phyloP scores from a whole-genome alignment of 2,329 filamentous ascomycete species.

The Cephalotrichum gorgonifer region DNA sequence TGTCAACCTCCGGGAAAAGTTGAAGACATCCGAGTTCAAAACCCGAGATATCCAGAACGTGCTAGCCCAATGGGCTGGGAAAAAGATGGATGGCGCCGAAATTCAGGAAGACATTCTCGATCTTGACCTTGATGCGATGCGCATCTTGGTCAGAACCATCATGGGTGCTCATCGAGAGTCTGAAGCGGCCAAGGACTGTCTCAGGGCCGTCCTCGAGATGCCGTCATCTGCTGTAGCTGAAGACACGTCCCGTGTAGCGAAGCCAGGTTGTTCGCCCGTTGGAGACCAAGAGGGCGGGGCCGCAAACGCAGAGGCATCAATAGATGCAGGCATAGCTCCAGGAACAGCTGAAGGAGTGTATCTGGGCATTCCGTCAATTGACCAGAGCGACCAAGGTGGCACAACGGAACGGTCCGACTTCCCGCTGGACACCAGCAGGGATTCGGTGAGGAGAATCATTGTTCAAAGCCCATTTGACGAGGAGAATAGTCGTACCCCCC shows the following conservation, averaged over 20 bases:
- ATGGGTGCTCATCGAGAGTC: not conserved
- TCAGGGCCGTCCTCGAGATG: slow-evolving; percentile 4
- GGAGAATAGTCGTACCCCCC: slow-evolving; percentile 13
- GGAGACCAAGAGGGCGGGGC: not conserved
- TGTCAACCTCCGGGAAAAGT: slow-evolving; percentile 7
- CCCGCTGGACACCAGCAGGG: not conserved
- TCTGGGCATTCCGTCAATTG: not conserved
- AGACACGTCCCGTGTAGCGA: not conserved
- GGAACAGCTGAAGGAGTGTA: not conserved
- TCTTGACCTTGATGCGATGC: slow-evolving; percentile 3
- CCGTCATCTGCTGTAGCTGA: not conserved
- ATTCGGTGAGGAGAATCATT: slow-evolving; percentile 11
- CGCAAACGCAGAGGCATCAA: not conserved
- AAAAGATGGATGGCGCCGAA: slow-evolving; percentile 1
- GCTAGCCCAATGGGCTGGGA: slow-evolving; percentile 7
- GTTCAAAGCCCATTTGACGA: slow-evolving; percentile 19
- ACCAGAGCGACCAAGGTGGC: not conserved
- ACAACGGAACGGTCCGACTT: not conserved
- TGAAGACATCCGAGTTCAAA: slow-evolving; percentile 7
- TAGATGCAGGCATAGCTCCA: not conserved
- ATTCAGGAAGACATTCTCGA: slow-evolving; percentile 4
- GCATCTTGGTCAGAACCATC: not conserved
- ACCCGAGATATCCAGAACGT: slow-evolving; percentile 3
- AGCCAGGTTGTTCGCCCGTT: not conserved
- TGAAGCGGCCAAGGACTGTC: not conserved